Conservation (phyloP, 306 rosid genomes). For the Heteromeles arbutifolia region DNA sequence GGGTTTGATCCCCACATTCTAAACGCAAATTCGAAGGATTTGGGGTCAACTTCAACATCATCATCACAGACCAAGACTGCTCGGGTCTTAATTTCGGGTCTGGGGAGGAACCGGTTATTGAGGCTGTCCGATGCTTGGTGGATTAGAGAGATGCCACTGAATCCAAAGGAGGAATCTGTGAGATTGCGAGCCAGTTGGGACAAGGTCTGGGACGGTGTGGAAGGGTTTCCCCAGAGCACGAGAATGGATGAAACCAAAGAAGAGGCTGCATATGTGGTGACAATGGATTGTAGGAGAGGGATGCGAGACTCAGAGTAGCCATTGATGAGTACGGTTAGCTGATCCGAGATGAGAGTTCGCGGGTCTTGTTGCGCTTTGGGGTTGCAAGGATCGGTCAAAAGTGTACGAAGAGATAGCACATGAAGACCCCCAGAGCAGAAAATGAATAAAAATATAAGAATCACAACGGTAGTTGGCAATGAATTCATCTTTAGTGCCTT, state of each 20-base stretch:
- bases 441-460: slow-evolving; percentile 2
- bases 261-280: slow-evolving; percentile 53
- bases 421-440: slow-evolving; percentile 8
- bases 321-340: slow-evolving; percentile 69
- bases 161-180: slow-evolving; percentile 25
- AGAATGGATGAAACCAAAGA: slow-evolving; percentile 61
- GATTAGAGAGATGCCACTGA: slow-evolving; percentile 35
- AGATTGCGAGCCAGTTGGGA: slow-evolving; percentile 42
- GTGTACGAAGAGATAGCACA: slow-evolving; percentile 6
- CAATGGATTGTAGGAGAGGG: slow-evolving; percentile 65
- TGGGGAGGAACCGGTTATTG: slow-evolving; percentile 70
- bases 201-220: slow-evolving; percentile 39
- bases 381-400: slow-evolving; percentile 31
- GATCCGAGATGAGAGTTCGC: slow-evolving; percentile 38
- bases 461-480: background rate
- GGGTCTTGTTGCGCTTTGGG: slow-evolving; percentile 17
- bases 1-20: slow-evolving; percentile 48
- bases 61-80: slow-evolving; percentile 84
- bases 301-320: slow-evolving; percentile 78
- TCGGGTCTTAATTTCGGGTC: slow-evolving; percentile 38
- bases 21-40: slow-evolving; percentile 60
- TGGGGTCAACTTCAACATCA: slow-evolving; percentile 56
- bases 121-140: slow-evolving; percentile 54
- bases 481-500: slow-evolving; percentile 14
- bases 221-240: slow-evolving; percentile 85